Evolutionary conservation across 176 grass and related monocot genomes (phyloP).

Genomic region (Pontederia paniculata): DNA sequence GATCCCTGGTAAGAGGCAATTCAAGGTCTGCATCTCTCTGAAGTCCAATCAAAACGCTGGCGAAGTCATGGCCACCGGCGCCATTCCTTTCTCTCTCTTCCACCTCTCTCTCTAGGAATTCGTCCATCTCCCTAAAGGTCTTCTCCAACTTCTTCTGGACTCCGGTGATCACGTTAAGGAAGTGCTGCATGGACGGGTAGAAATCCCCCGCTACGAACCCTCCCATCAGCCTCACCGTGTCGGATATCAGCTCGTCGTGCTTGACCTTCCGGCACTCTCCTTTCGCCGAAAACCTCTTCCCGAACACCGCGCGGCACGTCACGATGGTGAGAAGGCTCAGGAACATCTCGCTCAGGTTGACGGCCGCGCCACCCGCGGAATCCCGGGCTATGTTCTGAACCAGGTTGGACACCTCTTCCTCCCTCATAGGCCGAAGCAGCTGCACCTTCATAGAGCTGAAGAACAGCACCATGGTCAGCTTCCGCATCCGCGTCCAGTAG

Average conservation of each 20-base stretch:
- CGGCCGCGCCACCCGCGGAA: not conserved
- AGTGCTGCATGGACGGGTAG: not conserved
- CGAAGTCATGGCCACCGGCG: slow-evolving; percentile 8
- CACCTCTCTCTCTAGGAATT: not conserved
- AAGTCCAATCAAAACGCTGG: slow-evolving; percentile 15
- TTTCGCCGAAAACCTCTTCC: not conserved
- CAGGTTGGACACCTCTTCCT: not conserved
- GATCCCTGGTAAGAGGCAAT: not conserved
- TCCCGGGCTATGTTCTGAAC: not conserved
- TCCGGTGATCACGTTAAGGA: not conserved
- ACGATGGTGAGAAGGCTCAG: not conserved
- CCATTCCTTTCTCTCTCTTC: not conserved
- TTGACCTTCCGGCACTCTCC: not conserved
- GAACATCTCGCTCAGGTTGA: not conserved
- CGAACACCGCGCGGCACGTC: not conserved
- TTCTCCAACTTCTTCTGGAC: not conserved
- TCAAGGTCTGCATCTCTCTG: slow-evolving; percentile 11
- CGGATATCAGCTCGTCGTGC: not conserved
- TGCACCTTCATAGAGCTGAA: not conserved
- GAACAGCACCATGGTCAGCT: not conserved
- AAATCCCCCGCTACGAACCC: not conserved
- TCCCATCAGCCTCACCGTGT: not conserved
- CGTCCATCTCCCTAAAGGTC: not conserved
- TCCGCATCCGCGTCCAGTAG: not conserved
- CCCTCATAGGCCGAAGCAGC: not conserved